Evolutionary conservation across 2,329 filamentous ascomycete genomes (phyloP).

Genomic region (Sarocladiaceae sp.): DNA sequence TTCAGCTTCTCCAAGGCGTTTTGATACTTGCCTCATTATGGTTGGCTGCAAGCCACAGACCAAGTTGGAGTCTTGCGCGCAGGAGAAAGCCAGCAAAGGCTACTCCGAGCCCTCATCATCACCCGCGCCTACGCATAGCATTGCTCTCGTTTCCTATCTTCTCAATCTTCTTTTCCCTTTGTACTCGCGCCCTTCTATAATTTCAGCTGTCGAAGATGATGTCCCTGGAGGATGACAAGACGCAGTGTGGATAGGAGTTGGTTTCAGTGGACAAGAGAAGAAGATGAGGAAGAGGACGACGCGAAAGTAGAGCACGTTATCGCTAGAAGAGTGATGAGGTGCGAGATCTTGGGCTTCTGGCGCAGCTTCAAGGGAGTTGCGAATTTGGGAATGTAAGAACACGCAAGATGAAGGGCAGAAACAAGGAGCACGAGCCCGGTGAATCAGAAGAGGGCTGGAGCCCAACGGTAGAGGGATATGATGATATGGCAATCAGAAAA

Average conservation of each 20-base stretch:
- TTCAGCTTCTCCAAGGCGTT: slow-evolving; percentile 2
- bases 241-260: not conserved
- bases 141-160: not conserved
- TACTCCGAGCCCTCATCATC: not conserved
- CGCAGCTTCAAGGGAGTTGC: too few relatives aligned
- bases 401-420: too few relatives aligned
- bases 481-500: not conserved
- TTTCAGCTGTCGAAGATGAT: not conserved
- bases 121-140: not conserved
- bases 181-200: not conserved
- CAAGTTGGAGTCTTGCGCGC: too few relatives aligned
- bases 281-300: not conserved
- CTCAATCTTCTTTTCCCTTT: not conserved
- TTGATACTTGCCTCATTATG: not conserved
- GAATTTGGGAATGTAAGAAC: too few relatives aligned
- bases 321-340: not conserved
- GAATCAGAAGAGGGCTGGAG: not conserved
- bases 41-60: too few relatives aligned
- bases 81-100: too few relatives aligned
- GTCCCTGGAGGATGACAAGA: slow-evolving; percentile 1
- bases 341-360: too few relatives aligned
- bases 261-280: not conserved
- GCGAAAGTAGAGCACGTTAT: not conserved
- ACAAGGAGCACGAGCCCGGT: too few relatives aligned
- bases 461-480: too few relatives aligned